Evolutionary conservation across 192 early-diverging fungal genomes (phyloP).

Genomic region (Gamsiella multidivaricata): DNA sequence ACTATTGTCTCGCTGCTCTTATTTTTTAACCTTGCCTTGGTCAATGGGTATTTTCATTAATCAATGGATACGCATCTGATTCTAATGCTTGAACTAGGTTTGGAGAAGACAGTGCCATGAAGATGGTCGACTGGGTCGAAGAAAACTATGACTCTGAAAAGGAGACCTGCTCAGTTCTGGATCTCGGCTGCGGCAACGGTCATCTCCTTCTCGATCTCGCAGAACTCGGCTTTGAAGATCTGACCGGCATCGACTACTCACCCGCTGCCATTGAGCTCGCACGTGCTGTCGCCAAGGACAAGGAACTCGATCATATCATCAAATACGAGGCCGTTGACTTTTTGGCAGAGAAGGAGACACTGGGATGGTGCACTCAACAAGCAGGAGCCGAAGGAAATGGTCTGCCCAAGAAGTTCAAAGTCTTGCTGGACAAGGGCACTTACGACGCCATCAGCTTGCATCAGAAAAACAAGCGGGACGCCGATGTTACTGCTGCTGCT

Average conservation of each 20-base stretch:
- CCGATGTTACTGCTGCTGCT: constrained; percentile 17
- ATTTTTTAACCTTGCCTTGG: too few species aligned
- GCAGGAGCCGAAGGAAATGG: neutral
- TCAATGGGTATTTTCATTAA: too few species aligned
- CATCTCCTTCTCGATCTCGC: constrained; percentile 85
- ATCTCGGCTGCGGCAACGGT: constrained; percentile 95
- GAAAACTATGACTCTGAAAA: constrained; percentile 39
- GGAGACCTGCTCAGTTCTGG: constrained; percentile 67
- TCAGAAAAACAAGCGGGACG: constrained; percentile 47
- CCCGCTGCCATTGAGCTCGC: constrained; percentile 79
- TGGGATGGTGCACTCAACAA: constrained; percentile 44
- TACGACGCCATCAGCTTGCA: constrained; percentile 90
- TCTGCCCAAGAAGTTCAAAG: constrained; percentile 56
- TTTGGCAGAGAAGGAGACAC: constrained; percentile 59
- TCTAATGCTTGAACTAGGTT: too few species aligned
- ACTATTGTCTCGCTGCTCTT: too few species aligned
- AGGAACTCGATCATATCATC: constrained; percentile 55
- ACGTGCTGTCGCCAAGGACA: constrained; percentile 66
- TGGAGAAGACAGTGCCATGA: constrained; percentile 83
- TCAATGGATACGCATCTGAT: too few species aligned
- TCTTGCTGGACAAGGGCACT: constrained; percentile 93
- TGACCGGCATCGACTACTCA: constrained; percentile 91
- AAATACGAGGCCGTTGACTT: constrained; percentile 70
- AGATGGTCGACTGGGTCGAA: constrained; percentile 91
- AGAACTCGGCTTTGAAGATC: constrained; percentile 72